Percentiles rank a stretch among this genome's conserved stretches.
phyloP scores from a whole-genome alignment of 148 eudicot species.

The Dianthus caryophyllus region DNA sequence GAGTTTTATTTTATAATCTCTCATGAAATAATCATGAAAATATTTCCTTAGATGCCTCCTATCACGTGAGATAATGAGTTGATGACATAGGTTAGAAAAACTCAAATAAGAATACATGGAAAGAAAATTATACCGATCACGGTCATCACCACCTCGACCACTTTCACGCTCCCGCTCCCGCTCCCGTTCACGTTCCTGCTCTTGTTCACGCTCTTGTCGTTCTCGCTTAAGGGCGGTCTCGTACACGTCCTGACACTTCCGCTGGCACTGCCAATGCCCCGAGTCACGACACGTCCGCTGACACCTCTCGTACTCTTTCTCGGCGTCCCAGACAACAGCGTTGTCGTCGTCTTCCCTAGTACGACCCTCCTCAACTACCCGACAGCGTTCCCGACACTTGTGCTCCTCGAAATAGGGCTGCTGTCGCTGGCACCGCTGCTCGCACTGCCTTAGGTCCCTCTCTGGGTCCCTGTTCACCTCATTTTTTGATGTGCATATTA shows the following conservation, averaged over 20 bases:
- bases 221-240: constrained; percentile 21
- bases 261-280: constrained; percentile 29
- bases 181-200: not conserved
- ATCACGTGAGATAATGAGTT: too few species aligned
- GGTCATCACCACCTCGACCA: not conserved
- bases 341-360: too few species aligned
- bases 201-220: not conserved
- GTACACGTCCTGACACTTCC: constrained; percentile 19
- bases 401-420: constrained; percentile 31
- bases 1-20: too few species aligned
- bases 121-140: constrained; percentile 8
- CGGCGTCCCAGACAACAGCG: not conserved
- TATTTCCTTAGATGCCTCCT: too few species aligned
- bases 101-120: not conserved
- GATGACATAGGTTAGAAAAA: too few species aligned
- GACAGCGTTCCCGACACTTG: constrained; percentile 15
- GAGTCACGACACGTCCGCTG: constrained; percentile 20
- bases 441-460: constrained; percentile 20
- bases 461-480: constrained; percentile 4
- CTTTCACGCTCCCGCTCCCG: not conserved
- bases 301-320: constrained; percentile 25
- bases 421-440: constrained; percentile 23
- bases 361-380: not conserved
- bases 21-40: too few species aligned
- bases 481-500: not conserved